phyloP scores from a whole-genome alignment of 2,329 filamentous ascomycete species.

The Diaporthe ilicicola region DNA sequence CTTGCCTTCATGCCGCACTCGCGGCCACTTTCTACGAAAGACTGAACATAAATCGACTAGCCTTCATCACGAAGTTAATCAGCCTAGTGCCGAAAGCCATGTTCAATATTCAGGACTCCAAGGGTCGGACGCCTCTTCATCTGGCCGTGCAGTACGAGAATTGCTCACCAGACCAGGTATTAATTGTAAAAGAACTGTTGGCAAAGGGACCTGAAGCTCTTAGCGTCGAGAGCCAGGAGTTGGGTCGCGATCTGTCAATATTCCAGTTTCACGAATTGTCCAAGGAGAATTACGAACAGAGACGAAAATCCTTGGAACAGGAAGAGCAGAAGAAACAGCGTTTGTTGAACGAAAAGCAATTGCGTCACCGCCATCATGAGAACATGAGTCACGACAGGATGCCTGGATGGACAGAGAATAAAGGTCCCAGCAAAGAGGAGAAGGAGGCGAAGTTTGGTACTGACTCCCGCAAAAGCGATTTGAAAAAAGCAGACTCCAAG shows the following conservation, averaged over 20 bases:
- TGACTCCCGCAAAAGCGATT: no score
- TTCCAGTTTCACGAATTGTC: no score
- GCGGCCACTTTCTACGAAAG: not conserved
- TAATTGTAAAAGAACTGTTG: not conserved
- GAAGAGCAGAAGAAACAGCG: no score
- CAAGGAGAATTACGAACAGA: no score
- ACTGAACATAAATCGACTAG: not conserved
- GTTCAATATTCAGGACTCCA: conserved; percentile 1
- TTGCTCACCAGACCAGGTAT: not conserved
- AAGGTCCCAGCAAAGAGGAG: not conserved
- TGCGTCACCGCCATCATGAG: no score
- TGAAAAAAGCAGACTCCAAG: not conserved
- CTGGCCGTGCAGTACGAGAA: conserved; percentile 31
- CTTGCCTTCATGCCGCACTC: not conserved
- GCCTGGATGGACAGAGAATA: no score
- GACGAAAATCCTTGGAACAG: no score
- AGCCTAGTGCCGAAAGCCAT: not conserved
- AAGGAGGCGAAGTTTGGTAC: not conserved
- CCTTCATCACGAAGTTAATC: not conserved
- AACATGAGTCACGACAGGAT: no score
- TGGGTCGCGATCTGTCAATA: no score
- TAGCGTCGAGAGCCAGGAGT: no score
- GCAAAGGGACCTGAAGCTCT: not conserved
- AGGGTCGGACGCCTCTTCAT: conserved; percentile 36
- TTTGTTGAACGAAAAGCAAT: no score